Conservation (phyloP, 1,284 basidiomycete genomes). For the Puccinia hordei region DNA sequence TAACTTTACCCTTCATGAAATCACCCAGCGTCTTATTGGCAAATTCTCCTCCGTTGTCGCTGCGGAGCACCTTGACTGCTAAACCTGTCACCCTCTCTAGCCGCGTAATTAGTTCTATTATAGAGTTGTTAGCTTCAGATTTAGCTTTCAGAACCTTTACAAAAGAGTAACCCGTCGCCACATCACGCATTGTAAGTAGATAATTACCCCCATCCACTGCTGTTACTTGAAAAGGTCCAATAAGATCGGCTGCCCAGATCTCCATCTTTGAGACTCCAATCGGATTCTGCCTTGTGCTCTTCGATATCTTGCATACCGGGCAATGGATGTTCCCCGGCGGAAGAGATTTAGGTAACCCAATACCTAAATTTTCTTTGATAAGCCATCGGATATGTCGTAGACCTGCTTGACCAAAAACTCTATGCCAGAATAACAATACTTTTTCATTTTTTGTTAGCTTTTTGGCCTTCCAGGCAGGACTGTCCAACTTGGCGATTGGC, state of each 20-base stretch:
- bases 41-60: slow-evolving; percentile 30
- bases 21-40: not conserved
- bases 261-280: not conserved
- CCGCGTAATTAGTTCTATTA: not conserved
- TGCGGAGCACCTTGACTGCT: not conserved
- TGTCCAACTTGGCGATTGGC: too few species aligned
- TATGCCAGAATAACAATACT: not conserved
- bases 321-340: not conserved
- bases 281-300: not conserved
- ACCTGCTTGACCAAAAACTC: not conserved
- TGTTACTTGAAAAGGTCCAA: slow-evolving; percentile 9
- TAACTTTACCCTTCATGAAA: not conserved
- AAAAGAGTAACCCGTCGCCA: not conserved
- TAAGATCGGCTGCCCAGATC: slow-evolving; percentile 6
- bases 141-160: not conserved
- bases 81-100: not conserved
- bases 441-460: not conserved
- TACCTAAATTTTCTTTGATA: not conserved
- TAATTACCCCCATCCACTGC: not conserved
- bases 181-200: slow-evolving; percentile 5
- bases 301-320: not conserved
- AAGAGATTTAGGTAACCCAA: not conserved
- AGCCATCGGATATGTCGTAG: not conserved
- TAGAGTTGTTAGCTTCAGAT: not conserved
- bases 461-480: not conserved